Evolutionary conservation across 495 filamentous ascomycete genomes (phyloP).

Genomic region (Penicillium diatomitis): DNA sequence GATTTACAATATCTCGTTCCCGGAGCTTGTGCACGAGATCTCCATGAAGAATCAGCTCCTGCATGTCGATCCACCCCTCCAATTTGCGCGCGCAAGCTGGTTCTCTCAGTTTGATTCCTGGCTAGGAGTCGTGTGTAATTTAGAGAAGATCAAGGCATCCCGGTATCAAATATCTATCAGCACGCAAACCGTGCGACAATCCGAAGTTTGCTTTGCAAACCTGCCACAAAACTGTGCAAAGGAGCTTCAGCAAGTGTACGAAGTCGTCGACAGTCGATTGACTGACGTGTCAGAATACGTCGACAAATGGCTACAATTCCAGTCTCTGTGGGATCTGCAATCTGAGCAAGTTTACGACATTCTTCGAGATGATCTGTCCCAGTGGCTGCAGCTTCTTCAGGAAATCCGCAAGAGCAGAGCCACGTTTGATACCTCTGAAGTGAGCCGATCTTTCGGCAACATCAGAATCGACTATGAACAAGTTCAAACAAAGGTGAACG

Average conservation of each 20-base stretch:
- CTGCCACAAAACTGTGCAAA: slow-evolving; percentile 74
- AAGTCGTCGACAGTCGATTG: slow-evolving; percentile 68
- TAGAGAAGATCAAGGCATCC: slow-evolving; percentile 86
- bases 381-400: slow-evolving; percentile 89
- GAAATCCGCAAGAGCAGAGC: slow-evolving; percentile 88
- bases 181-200: slow-evolving; percentile 46
- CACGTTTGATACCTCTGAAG: slow-evolving; percentile 93
- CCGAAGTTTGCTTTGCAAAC: slow-evolving; percentile 71
- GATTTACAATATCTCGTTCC: slow-evolving; percentile 48
- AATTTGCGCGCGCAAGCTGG: slow-evolving; percentile 90
- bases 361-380: slow-evolving; percentile 80
- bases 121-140: slow-evolving; percentile 84
- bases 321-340: slow-evolving; percentile 96
- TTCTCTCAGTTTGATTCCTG: slow-evolving; percentile 84
- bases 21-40: slow-evolving; percentile 70
- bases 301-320: slow-evolving; percentile 96
- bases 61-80: slow-evolving; percentile 84
- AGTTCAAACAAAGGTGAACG: slow-evolving; percentile 94
- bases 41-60: slow-evolving; percentile 96
- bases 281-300: slow-evolving; percentile 71
- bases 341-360: slow-evolving; percentile 88
- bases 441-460: slow-evolving; percentile 82
- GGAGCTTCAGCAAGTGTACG: slow-evolving; percentile 69
- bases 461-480: slow-evolving; percentile 95
- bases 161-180: slow-evolving; percentile 83